A percentile compares a stretch with the other conserved stretches of the same genome.
Evolutionary conservation across 768 basidiomycete genomes (phyloP).

Genomic region (Termitomyces bulborhizus): DNA sequence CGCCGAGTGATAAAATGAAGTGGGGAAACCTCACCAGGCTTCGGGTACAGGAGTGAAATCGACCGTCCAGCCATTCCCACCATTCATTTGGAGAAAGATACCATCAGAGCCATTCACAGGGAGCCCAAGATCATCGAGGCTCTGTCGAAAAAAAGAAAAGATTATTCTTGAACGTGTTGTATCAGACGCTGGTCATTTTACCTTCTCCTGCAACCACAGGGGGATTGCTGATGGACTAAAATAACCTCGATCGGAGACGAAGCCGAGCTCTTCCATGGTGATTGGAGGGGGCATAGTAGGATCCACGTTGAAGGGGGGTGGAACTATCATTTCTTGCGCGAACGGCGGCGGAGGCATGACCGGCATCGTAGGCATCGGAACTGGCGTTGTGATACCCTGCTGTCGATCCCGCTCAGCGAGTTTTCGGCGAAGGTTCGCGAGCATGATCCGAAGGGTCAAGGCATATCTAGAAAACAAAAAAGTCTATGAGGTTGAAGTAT

Average conservation of each 20-base stretch:
- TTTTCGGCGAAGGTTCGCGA: conserved; percentile 86
- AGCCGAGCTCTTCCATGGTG: conserved; percentile 82
- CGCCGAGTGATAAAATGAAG: background rate
- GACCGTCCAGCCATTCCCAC: conserved; percentile 67
- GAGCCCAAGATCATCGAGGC: conserved; percentile 80
- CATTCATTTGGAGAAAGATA: conserved; percentile 75
- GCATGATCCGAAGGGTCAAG: conserved; percentile 86
- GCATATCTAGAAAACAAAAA: conserved; percentile 56
- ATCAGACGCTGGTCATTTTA: conserved; percentile 26
- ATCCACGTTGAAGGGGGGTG: conserved; percentile 47
- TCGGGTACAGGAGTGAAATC: conserved; percentile 76
- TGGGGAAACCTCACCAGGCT: conserved; percentile 57
- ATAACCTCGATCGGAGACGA: conserved; percentile 54
- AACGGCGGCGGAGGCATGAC: conserved; percentile 45
- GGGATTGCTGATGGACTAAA: conserved; percentile 82
- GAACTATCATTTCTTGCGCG: conserved; percentile 54
- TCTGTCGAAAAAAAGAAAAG: conserved; percentile 37
- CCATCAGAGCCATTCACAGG: conserved; percentile 91
- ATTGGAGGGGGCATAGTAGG: conserved; percentile 54
- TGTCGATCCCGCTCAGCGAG: conserved; percentile 42
- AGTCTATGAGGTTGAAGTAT: background rate
- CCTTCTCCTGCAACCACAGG: conserved; percentile 90
- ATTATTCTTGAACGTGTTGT: background rate
- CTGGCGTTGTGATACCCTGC: conserved; percentile 24
- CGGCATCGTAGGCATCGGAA: conserved; percentile 23